A percentile compares a stretch with the other conserved stretches of the same genome.
Conservation (phyloP, 192 early-diverging fungal genomes). For the Linnemannia schmuckeri region DNA sequence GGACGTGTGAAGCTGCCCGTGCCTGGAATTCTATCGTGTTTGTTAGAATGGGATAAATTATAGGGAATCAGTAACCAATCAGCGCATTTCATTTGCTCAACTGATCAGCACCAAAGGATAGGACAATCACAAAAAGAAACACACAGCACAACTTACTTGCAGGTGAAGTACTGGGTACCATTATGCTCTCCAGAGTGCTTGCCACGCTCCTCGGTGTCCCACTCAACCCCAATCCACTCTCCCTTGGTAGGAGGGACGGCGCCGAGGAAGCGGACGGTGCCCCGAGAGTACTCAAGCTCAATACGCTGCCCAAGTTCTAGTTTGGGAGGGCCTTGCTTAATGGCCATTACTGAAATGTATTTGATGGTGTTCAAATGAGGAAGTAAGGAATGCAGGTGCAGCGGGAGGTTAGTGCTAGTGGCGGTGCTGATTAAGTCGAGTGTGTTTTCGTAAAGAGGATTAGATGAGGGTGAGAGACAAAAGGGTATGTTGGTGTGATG, state of each 20-base stretch:
- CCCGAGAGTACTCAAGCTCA: constrained; percentile 54
- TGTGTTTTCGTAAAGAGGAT: neutral
- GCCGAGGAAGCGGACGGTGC: constrained; percentile 67
- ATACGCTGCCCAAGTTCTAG: constrained; percentile 57
- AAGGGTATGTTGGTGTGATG: neutral
- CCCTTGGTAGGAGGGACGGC: constrained; percentile 58
- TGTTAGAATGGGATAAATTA: neutral
- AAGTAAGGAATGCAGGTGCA: neutral
- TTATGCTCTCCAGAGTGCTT: constrained; percentile 72
- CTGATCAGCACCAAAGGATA: neutral
- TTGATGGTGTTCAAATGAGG: neutral
- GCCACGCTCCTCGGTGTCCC: constrained; percentile 70
- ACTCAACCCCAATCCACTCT: constrained; percentile 75
- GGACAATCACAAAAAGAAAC: neutral
- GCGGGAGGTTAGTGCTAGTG: no score
- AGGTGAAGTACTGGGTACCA: constrained; percentile 65
- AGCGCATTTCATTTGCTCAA: neutral
- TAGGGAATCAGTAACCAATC: neutral
- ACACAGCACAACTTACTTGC: constrained; percentile 50
- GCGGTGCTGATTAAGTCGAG: neutral
- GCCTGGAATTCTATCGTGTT: constrained; percentile 45
- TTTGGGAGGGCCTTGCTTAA: neutral
- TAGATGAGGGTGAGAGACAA: neutral
- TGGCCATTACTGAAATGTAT: neutral
- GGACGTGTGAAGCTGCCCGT: constrained; percentile 69